A percentile compares a stretch with the other conserved stretches of the same genome.
These are phyloP conservation scores for Mortierella alpina DNA, from an alignment of 192 early-diverging fungal genomes.

Conservation along the genomic window DNA sequence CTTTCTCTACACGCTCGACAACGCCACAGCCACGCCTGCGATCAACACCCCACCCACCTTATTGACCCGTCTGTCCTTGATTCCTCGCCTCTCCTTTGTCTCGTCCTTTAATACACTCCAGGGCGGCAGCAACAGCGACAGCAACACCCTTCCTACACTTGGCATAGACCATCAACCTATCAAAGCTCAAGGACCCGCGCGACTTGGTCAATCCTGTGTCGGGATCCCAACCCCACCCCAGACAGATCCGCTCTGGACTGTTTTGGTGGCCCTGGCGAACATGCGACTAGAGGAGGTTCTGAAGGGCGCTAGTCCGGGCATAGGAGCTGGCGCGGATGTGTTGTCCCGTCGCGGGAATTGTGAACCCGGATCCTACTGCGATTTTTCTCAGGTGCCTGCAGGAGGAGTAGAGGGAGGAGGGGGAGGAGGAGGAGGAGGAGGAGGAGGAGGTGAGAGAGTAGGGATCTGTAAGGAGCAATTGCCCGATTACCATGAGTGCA, in stretches of 20 bases:
- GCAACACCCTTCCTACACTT: not conserved
- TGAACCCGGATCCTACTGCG: slow-evolving; percentile 31
- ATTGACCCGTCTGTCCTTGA: not conserved
- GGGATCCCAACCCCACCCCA: slow-evolving; percentile 3
- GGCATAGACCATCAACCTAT: slow-evolving; percentile 25
- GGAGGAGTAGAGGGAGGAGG: not conserved
- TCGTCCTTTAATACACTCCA: not conserved
- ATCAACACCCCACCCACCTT: not conserved
- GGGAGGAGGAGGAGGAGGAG: not conserved
- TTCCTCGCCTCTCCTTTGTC: slow-evolving; percentile 19
- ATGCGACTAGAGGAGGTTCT: slow-evolving; percentile 6
- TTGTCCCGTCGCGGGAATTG: slow-evolving; percentile 22
- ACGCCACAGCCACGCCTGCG: not conserved
- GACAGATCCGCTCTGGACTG: not conserved
- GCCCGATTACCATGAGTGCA: slow-evolving; percentile 31
- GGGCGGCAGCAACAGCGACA: not conserved
- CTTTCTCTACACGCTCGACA: slow-evolving; percentile 35
- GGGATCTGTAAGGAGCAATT: slow-evolving; percentile 28
- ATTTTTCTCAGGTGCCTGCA: not conserved
- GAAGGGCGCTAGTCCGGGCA: slow-evolving; percentile 5
- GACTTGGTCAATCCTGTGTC: slow-evolving; percentile 22
- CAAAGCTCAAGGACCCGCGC: not conserved
- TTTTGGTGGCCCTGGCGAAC: slow-evolving; percentile 24
- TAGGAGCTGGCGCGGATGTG: slow-evolving; percentile 18
- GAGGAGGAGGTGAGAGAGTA: not conserved